A percentile compares a stretch with the other conserved stretches of the same genome.
These are phyloP conservation scores for Saccharomyces mikatae DNA, from an alignment of 805 yeast species.

Conservation along the genomic window DNA sequence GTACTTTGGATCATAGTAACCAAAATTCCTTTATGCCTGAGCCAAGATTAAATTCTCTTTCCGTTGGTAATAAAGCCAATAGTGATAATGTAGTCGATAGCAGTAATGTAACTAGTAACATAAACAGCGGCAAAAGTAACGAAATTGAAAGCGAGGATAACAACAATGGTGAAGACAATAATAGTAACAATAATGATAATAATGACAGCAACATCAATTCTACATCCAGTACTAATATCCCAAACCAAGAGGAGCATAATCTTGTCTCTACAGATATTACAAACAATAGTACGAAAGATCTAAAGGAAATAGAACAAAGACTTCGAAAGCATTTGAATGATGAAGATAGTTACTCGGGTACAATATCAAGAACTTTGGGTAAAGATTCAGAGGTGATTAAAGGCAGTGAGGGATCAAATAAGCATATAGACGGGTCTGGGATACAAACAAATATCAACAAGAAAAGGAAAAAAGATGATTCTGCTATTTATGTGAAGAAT, in stretches of 20 bases:
- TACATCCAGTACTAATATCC: not conserved
- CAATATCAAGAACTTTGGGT: not conserved
- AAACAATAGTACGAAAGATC: not conserved
- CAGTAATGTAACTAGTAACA: not conserved
- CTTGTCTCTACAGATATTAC: not conserved
- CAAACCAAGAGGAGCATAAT: not conserved
- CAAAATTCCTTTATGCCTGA: constrained; percentile 11
- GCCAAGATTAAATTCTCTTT: constrained; percentile 7
- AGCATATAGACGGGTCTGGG: not conserved
- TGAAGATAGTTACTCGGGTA: not conserved
- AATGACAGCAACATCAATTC: constrained; percentile 2
- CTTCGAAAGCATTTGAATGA: constrained; percentile 6
- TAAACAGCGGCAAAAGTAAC: constrained; percentile 6
- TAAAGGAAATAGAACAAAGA: constrained; percentile 1
- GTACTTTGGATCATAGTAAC: constrained; percentile 11
- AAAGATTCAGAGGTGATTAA: not conserved
- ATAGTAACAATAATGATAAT: constrained; percentile 3
- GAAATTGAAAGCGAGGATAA: not conserved
- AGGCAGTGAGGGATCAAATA: not conserved
- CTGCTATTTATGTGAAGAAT: not conserved
- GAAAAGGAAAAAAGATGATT: not conserved
- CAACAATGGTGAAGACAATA: constrained; percentile 1
- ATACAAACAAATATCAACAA: not conserved
- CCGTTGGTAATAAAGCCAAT: not conserved
- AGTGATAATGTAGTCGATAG: not conserved